These are phyloP conservation scores for Elsinoe arachidis DNA, from an alignment of 2,329 filamentous ascomycete species.

Conservation along the genomic window DNA sequence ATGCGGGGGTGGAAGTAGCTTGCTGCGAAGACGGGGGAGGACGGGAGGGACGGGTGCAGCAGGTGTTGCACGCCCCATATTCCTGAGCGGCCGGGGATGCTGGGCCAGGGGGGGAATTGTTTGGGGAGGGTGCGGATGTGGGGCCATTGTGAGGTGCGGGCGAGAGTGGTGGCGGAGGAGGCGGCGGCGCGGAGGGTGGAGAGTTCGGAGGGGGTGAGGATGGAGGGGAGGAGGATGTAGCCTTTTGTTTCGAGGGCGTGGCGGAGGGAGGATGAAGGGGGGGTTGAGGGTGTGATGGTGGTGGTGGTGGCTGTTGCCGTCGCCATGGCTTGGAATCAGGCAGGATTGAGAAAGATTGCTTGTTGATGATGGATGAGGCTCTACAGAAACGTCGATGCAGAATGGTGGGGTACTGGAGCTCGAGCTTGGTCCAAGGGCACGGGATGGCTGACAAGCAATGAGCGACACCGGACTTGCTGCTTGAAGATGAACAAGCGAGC, in stretches of 20 bases:
- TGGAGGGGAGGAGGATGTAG: constrained; percentile 62
- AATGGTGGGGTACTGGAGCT: background rate
- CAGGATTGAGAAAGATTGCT: background rate
- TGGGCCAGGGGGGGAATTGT: constrained; percentile 83
- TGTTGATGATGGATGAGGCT: background rate
- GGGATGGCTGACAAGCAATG: background rate
- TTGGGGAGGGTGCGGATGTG: constrained; percentile 77
- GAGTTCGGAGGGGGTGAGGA: constrained; percentile 52
- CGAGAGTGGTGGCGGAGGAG: constrained; percentile 47
- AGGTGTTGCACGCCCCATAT: constrained; percentile 90
- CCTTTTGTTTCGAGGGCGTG: constrained; percentile 59
- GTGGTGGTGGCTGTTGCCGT: background rate
- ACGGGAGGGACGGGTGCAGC: constrained; percentile 62
- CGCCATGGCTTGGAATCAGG: background rate
- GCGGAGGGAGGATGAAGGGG: constrained; percentile 30
- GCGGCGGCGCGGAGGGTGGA: constrained; percentile 52
- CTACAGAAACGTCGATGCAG: background rate
- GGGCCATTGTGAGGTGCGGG: constrained; percentile 67
- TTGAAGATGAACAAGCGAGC: background rate
- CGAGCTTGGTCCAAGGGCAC: background rate
- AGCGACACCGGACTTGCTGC: background rate
- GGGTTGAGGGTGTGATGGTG: background rate
- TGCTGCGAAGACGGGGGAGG: constrained; percentile 52
- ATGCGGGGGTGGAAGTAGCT: constrained; percentile 65
- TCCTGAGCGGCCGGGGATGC: constrained; percentile 43